phyloP scores from a whole-genome alignment of 805 yeast species.

The Candida dajiaensis region DNA sequence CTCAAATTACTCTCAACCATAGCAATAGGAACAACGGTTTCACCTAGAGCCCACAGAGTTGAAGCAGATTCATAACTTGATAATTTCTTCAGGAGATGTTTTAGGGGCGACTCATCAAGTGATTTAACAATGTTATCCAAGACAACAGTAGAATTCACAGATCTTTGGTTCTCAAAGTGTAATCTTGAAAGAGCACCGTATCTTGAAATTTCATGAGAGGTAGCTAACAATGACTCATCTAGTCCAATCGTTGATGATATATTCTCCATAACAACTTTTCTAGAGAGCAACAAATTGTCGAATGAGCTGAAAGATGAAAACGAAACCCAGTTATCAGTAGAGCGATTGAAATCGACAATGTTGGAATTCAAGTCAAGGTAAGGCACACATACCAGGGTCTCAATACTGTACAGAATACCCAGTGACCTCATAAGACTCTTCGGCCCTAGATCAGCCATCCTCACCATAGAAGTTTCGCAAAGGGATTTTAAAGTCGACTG shows the following conservation, averaged over 20 bases:
- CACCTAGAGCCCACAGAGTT: slow-evolving; percentile 61
- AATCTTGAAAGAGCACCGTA: slow-evolving; percentile 37
- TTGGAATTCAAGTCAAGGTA: background rate
- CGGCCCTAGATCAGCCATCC: slow-evolving; percentile 3
- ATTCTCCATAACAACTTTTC: slow-evolving; percentile 30
- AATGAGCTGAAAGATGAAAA: slow-evolving; percentile 28
- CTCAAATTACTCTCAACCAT: slow-evolving; percentile 35
- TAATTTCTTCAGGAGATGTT: slow-evolving; percentile 4
- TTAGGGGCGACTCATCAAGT: background rate
- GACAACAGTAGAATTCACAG: slow-evolving; percentile 42
- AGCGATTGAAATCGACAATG: slow-evolving; percentile 4
- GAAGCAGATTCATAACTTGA: slow-evolving; percentile 44
- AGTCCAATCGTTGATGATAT: background rate
- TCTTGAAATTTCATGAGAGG: slow-evolving; percentile 33
- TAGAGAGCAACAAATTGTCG: slow-evolving; percentile 39
- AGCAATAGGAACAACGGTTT: slow-evolving; percentile 51
- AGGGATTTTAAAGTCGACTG: slow-evolving; percentile 10
- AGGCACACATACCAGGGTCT: slow-evolving; percentile 1
- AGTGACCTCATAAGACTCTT: background rate
- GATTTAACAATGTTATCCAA: slow-evolving; percentile 33
- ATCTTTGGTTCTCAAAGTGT: slow-evolving; percentile 39
- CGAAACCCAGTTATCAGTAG: slow-evolving; percentile 31
- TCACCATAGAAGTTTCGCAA: slow-evolving; percentile 15
- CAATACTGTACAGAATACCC: slow-evolving; percentile 11
- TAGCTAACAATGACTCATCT: slow-evolving; percentile 19